Evolutionary conservation across 1,284 basidiomycete species (phyloP), one percentile per base, ranked within the genome.

Genomic region (Malassezia equina): DNA sequence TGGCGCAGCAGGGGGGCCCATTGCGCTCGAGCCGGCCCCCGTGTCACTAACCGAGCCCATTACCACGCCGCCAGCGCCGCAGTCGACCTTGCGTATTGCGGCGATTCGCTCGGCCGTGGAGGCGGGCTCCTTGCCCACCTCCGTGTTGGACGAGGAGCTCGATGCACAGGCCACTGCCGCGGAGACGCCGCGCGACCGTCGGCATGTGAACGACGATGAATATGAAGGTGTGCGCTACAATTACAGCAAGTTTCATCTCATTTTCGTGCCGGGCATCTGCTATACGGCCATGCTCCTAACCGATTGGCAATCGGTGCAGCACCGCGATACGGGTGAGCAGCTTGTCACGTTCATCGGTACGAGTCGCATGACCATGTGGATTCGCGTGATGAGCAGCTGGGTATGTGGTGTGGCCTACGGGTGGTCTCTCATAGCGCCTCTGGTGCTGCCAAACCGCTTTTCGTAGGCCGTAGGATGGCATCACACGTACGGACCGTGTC

Each of bases 231-330:
- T 90, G n/a, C 84, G 89, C 61, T 99, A 98, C 78, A 94, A 94
- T 69, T 96, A 99, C 75, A 84, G 89, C 15, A 96, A 90, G 86
- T 98, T 98, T 84, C 93, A 98, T 76, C 78, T 94, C 74, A 95
- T 98, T 71, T 99, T 98, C 75, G 84, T 86, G 45, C 86, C 96
- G 63, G 94, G 85, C 17, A 81, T 89, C 15, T 96, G 96, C 90
- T 99, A 99, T 77, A 90, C 95, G 33, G 90, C 88, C 0, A 94
- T 95, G 82, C 80, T 99, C n/a, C 78, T 99, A 59, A 99, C 94
- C 1, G 93, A 99, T 76, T 98, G 94, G 93, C 56, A 62, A 3
- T 69, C 66, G 33, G 67, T 73, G 29, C 51, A 62, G 24, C 52
- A 69, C 17, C 61, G 62, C 7, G 57, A 64, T 55, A 52, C 51